Conservation (phyloP, 257 asterid species). For the Scutellaria galericulata region DNA sequence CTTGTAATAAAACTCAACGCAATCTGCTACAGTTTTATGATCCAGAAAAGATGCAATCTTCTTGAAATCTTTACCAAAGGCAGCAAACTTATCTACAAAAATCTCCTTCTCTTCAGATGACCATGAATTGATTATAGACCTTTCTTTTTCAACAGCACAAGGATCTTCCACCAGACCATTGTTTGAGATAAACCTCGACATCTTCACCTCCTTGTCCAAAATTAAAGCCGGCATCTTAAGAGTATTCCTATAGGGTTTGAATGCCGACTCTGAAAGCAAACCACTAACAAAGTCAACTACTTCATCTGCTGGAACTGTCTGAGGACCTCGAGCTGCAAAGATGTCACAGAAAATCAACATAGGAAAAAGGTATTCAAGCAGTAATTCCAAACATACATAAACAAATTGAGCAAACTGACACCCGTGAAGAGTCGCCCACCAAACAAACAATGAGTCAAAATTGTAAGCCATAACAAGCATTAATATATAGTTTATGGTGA, state of each 20-base stretch:
- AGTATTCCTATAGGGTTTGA: constrained; percentile 61
- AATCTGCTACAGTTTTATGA: constrained; percentile 84
- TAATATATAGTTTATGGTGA: not conserved
- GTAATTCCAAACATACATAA: not conserved
- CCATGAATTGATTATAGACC: constrained; percentile 78
- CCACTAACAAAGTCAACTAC: constrained; percentile 47
- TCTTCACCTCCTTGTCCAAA: constrained; percentile 61
- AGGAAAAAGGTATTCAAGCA: not conserved
- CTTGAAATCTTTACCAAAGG: constrained; percentile 74
- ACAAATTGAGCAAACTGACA: not conserved
- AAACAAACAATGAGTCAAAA: not conserved
- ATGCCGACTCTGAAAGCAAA: constrained; percentile 59
- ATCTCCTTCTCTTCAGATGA: constrained; percentile 65
- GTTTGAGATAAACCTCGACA: constrained; percentile 69
- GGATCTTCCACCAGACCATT: constrained; percentile 92
- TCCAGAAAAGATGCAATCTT: constrained; percentile 81
- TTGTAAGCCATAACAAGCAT: not conserved
- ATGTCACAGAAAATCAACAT: constrained; percentile 12
- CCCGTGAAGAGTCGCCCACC: not conserved
- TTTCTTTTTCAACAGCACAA: constrained; percentile 71
- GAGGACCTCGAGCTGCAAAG: constrained; percentile 65
- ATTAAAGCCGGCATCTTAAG: constrained; percentile 85
- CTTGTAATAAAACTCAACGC: constrained; percentile 93
- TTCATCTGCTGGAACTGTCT: constrained; percentile 58
- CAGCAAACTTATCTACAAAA: constrained; percentile 72